Base-by-base conservation (phyloP, 2,329 filamentous ascomycete species). In the Fusarium proliferatum region DNA sequence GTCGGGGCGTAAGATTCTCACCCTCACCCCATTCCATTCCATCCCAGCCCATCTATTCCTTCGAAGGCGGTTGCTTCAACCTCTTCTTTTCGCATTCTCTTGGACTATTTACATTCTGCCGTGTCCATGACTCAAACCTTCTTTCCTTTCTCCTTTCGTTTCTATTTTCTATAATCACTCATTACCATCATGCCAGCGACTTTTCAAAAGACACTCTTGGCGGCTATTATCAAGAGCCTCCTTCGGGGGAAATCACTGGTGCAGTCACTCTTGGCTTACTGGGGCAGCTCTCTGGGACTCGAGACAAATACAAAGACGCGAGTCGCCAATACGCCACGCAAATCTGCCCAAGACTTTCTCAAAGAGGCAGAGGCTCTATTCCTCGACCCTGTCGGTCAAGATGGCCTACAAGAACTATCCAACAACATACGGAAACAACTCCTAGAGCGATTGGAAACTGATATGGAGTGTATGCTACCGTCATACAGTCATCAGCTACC, bases 401-500 rank as follows among this genome's bases (percentile, higher is more conserved):
- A 85, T 71, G 83, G 82, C 72, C 82, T 90, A 30, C 78, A 82
- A 55, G 74, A 80, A 34, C 84, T 91, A 64, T 86, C 88, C 6
- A 77, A 80, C 56, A 83, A 82, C 38, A 80, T 92, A 64, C 89
- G 87, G 80, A 79, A 81, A 41, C 88, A 92, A 79, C 89, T 90
- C 75, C 79, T 85, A 48, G 84, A 88, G 49, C 85, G 86, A 42
- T 80, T 91, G 63, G 80, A 85, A 70, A 84, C 82, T 38, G 86
- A 89, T 76, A 81, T 85, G 69, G 84, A 87, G 68, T 90, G 87
- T 79, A 92, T 92, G 90, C 84, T 92, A 26, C 90, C 90, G 5
- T 91, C 90, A 17, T 92, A 90, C 82, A 92, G 88, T 82, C 87
- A 91, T 74, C 87, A 89, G 72, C 83, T 93, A 10, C 91, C 91